Evolutionary conservation across 2,329 filamentous ascomycete genomes (phyloP).

Genomic region (Colletotrichum cuscutae): DNA sequence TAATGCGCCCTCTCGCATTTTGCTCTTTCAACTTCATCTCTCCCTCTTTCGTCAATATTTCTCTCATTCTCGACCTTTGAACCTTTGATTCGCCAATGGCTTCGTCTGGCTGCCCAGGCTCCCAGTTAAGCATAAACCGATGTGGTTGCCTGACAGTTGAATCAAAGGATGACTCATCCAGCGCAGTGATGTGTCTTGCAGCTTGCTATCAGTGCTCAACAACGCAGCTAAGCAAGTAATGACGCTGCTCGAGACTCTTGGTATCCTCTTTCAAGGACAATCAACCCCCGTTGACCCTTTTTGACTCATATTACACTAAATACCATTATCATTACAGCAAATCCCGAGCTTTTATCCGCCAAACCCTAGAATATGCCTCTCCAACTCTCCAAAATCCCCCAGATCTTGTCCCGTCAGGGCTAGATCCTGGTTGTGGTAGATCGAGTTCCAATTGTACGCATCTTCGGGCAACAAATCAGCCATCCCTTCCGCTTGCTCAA

Average conservation of each 20-base stretch:
- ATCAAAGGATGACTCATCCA: background rate
- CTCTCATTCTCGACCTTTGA: background rate
- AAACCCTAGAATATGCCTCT: constrained; percentile 13
- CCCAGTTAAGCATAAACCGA: background rate
- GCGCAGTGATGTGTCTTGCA: background rate
- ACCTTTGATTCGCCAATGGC: background rate
- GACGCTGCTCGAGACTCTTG: background rate
- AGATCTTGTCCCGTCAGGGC: constrained; percentile 16
- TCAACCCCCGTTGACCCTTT: background rate
- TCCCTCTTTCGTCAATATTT: background rate
- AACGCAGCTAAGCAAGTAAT: background rate
- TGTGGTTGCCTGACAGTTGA: background rate
- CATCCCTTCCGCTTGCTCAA: background rate
- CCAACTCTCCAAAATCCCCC: constrained; percentile 24
- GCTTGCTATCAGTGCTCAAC: rapidly evolving
- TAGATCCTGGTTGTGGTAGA: constrained; percentile 15
- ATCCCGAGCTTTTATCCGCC: background rate
- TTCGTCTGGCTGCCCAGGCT: background rate
- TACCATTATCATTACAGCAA: background rate
- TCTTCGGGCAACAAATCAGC: constrained; percentile 10
- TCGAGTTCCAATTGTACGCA: constrained; percentile 3
- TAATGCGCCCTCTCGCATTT: background rate
- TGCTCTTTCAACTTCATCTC: background rate
- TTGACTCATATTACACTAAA: rapidly evolving
- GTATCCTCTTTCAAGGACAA: background rate